Evolutionary conservation across 805 yeast genomes (phyloP), one percentile per base, ranked within the genome.

Genomic region (Scheffersomyces amazonensis): DNA sequence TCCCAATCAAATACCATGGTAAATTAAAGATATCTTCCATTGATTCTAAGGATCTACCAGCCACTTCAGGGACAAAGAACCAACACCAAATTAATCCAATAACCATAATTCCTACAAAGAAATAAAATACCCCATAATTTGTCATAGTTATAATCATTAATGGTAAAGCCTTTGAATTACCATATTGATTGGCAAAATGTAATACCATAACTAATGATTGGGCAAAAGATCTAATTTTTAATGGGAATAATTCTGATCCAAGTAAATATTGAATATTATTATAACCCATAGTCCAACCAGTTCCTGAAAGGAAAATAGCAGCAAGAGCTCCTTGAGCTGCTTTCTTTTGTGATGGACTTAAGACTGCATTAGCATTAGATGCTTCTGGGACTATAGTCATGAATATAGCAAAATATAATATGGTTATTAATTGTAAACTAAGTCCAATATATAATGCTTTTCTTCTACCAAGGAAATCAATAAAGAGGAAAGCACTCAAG

Each of bases 261-360:
- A 76, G 53, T 44, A 76, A 58, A 49, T 75, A 76, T 49, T 76
- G 81, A 31, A 74, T 56, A 2, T 76, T 61, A 56, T 77, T 76
- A 70, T 73, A 77, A 23, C 81, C 81, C 54, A 75, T 50, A 19
- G 78, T 71, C 81, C 81, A 76, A 21, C 78, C 80, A 12, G 65
- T 58, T 44, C 81, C 81, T 17, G 66, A 61, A 17, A 75, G 48
- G 49, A 62, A 75, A 22, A 76, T 49, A 33, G 74, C 66, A 0
- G 78, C 76, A 36, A 75, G 47, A 9, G 80, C 80, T 36, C 64
- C 76, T 36, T 57, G 50, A 20, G 75, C 64, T 1, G 78, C 78
- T 2, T 47, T 46, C 16, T 44, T 43, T 41, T 66, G 57, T 2
- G 68, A 52, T 0, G 59, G 42, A 1, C 65, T 53, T 44, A 68